phyloP scores from a whole-genome alignment of 768 basidiomycete species.

The Pleurotus citrinopileatus region DNA sequence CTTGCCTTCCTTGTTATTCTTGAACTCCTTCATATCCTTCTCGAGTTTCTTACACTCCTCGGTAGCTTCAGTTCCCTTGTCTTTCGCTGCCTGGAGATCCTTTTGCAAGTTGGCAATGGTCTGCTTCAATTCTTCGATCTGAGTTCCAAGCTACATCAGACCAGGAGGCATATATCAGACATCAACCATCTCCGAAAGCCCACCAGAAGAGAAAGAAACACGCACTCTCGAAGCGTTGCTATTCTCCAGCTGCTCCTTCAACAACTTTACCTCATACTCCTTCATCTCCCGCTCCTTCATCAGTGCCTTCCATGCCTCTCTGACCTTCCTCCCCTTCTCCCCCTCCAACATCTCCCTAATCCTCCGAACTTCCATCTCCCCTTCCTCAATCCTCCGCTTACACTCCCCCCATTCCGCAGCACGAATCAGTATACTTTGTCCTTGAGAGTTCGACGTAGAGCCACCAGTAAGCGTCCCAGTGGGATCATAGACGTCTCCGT shows the following conservation, averaged over 20 bases:
- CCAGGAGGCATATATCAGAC: not conserved
- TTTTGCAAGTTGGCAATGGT: constrained; percentile 55
- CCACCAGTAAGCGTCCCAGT: constrained; percentile 93
- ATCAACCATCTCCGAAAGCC: not conserved
- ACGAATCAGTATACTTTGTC: constrained; percentile 70
- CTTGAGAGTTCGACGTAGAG: constrained; percentile 68
- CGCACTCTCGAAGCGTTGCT: constrained; percentile 88
- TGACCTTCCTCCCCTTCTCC: constrained; percentile 51
- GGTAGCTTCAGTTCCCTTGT: constrained; percentile 74
- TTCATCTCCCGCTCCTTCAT: constrained; percentile 82
- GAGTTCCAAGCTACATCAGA: constrained; percentile 62
- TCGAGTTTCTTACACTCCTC: constrained; percentile 85
- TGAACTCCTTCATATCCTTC: constrained; percentile 97
- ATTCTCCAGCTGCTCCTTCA: constrained; percentile 82
- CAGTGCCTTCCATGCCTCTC: constrained; percentile 64
- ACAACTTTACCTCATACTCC: constrained; percentile 77
- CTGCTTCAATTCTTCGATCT: constrained; percentile 72
- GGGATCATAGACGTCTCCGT: constrained; percentile 96
- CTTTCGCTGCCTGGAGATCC: constrained; percentile 61
- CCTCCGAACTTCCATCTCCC: constrained; percentile 25
- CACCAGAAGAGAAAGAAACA: constrained; percentile 10
- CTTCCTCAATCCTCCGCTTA: constrained; percentile 56
- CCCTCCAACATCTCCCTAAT: constrained; percentile 56
- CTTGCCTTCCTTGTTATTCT: constrained; percentile 98
- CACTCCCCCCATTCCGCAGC: constrained; percentile 80